phyloP scores from a whole-genome alignment of 148 eudicot species.

The Vaccinium myrtillus region DNA sequence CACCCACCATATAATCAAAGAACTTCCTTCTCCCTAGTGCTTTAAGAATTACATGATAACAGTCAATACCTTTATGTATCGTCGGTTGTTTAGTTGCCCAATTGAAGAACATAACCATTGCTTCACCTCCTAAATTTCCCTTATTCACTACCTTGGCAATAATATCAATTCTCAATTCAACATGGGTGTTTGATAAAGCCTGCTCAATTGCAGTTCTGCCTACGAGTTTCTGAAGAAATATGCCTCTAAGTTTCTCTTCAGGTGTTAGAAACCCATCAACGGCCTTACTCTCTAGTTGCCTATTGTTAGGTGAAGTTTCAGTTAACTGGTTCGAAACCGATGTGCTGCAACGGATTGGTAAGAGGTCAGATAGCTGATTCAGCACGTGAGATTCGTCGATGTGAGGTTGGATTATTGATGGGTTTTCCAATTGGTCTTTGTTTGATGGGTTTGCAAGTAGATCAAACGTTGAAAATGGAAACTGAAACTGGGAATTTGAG shows the following conservation, averaged over 20 bases:
- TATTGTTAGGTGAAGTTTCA: slow-evolving; percentile 13
- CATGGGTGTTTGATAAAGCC: slow-evolving; percentile 39
- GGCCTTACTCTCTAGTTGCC: slow-evolving; percentile 22
- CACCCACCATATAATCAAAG: slow-evolving; percentile 52
- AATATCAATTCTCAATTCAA: slow-evolving; percentile 41
- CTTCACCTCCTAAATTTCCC: slow-evolving; percentile 65
- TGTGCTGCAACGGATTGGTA: slow-evolving; percentile 39
- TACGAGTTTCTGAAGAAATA: slow-evolving; percentile 71
- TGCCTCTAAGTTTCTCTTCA: slow-evolving; percentile 79
- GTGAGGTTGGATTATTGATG: neutral
- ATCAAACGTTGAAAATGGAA: slow-evolving; percentile 20
- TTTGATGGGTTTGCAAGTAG: neutral
- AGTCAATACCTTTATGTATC: slow-evolving; percentile 30
- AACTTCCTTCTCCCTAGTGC: slow-evolving; percentile 82
- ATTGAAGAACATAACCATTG: slow-evolving; percentile 65
- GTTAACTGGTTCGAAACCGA: slow-evolving; percentile 6
- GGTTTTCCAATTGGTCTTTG: slow-evolving; percentile 4
- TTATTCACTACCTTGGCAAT: slow-evolving; percentile 61
- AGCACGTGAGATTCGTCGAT: slow-evolving; percentile 46
- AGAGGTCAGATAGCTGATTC: slow-evolving; percentile 50
- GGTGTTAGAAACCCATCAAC: slow-evolving; percentile 52
- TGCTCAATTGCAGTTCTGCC: slow-evolving; percentile 49
- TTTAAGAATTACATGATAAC: slow-evolving; percentile 59
- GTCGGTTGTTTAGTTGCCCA: slow-evolving; percentile 61
- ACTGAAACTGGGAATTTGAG: slow-evolving; percentile 2